Base-by-base conservation (phyloP, 176 grass and related monocot species). In the Raddia distichophylla region DNA sequence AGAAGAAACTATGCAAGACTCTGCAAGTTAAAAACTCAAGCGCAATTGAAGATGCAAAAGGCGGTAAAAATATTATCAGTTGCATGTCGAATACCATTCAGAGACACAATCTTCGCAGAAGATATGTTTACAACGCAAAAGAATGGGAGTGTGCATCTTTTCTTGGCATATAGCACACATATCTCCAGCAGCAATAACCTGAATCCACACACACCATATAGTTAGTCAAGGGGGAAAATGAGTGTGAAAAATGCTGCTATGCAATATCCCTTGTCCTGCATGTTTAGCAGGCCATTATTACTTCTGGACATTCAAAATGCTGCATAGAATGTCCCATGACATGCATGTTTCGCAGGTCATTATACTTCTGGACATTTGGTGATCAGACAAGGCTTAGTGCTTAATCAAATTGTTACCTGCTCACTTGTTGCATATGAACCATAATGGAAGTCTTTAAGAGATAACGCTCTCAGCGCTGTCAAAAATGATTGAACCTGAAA, bases 401-500 rank as follows among this genome's bases (percentile, higher is more conserved):
- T 8, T 66, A 75, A 54, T 22, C 57, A 71, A 60, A 78, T 56
- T 15, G 62, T 64, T 98, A 98, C 95, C 90, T 98, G 95, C 15
- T 98, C 95, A 74, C 18, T 93, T 17, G 95, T 98, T 81, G 95
- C 95, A 83, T 82, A 86, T 70, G 90, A 90, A 42, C 95, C 95
- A 82, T 93, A 98, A 80, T 95, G 90, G 42, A 98, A 86, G 59
- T 97, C 90, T 86, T 95, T 95, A 75, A 84, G 90, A 71, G 92
- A 95, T 66, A 98, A 86, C 8, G 92, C 95, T 84, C 90, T 93
- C 74, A 94, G 44, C 84, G 92, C 82, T 71, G 95, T 84, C n/a
- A 98, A 89, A 95, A 95, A 98, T 56, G 95, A 98, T 86, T 93
- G 92, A 73, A 98, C 88, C 95, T 98, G 92, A 56, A 55, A 86